phyloP scores from a whole-genome alignment of 768 basidiomycete species.

The Antrodiella citrinella region DNA sequence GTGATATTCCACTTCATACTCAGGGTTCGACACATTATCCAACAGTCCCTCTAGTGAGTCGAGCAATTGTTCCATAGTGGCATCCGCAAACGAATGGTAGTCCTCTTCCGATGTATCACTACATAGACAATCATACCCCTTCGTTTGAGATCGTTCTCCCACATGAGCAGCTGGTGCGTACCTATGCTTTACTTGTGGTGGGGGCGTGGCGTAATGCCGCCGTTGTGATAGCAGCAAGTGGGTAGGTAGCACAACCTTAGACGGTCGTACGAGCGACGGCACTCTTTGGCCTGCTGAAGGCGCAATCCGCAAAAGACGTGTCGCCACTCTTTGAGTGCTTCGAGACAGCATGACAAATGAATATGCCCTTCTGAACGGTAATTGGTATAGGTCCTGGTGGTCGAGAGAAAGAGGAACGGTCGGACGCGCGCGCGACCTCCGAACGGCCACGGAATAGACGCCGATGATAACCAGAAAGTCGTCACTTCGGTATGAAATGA shows the following conservation, averaged over 20 bases:
- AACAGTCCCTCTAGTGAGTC: constrained; percentile 68
- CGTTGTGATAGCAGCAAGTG: neutral
- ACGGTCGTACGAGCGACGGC: neutral
- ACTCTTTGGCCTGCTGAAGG: neutral
- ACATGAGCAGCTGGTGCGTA: no score
- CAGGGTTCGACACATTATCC: constrained; percentile 45
- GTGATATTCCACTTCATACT: constrained; percentile 83
- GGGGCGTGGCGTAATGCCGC: constrained; percentile 36
- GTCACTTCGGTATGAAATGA: no score
- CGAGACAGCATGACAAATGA: neutral
- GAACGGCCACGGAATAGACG: no score
- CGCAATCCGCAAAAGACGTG: neutral
- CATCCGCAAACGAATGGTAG: constrained; percentile 69
- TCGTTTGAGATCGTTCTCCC: neutral
- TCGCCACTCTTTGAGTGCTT: neutral
- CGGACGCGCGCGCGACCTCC: no score
- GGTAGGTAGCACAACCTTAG: neutral
- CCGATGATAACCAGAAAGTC: no score
- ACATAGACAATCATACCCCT: neutral
- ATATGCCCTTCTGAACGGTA: no score
- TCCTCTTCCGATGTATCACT: constrained; percentile 50
- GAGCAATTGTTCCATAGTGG: constrained; percentile 68
- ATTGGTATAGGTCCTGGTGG: no score
- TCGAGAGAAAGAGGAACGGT: no score
- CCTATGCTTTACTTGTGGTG: constrained; percentile 52